Percentiles rank a stretch among this genome's conserved stretches.
phyloP scores from a whole-genome alignment of 768 basidiomycete genomes.

The Naematelia encephala region DNA sequence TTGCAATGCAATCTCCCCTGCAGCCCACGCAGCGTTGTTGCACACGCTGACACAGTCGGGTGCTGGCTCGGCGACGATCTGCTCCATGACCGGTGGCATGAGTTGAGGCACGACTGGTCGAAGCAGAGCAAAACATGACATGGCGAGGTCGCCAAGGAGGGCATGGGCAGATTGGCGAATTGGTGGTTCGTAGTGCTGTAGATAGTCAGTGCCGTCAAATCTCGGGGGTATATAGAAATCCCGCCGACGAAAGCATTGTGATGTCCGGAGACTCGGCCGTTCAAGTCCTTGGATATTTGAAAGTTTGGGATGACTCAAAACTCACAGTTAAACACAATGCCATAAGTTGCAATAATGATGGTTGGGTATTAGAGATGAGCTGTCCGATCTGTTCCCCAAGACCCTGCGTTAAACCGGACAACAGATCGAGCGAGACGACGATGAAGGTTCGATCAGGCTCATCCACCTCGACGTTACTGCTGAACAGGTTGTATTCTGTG shows the following conservation, averaged over 20 bases:
- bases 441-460: slow-evolving; percentile 97
- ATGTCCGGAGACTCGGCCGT: too few species aligned
- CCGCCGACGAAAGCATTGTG: too few species aligned
- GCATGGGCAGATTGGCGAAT: slow-evolving; percentile 96
- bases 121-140: slow-evolving; percentile 85
- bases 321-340: slow-evolving; percentile 75
- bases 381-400: slow-evolving; percentile 73
- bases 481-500: slow-evolving; percentile 78
- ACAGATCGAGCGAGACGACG: slow-evolving; percentile 92
- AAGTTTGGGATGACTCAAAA: not conserved
- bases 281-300: not conserved
- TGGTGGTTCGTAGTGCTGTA: slow-evolving; percentile 81
- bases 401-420: slow-evolving; percentile 93
- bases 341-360: slow-evolving; percentile 74
- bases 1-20: slow-evolving; percentile 92
- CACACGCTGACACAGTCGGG: slow-evolving; percentile 93
- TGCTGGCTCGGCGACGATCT: slow-evolving; percentile 89
- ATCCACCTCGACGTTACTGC: slow-evolving; percentile 68
- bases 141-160: slow-evolving; percentile 96
- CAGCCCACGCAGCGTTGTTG: slow-evolving; percentile 99
- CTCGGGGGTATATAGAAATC: too few species aligned
- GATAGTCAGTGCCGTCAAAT: too few species aligned
- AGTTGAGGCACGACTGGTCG: slow-evolving; percentile 81
- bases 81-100: slow-evolving; percentile 81
- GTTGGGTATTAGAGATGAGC: slow-evolving; percentile 66